These are phyloP conservation scores for Euphorbia pulcherrima DNA, from an alignment of 345 rosid genomes.

Conservation along the genomic window DNA sequence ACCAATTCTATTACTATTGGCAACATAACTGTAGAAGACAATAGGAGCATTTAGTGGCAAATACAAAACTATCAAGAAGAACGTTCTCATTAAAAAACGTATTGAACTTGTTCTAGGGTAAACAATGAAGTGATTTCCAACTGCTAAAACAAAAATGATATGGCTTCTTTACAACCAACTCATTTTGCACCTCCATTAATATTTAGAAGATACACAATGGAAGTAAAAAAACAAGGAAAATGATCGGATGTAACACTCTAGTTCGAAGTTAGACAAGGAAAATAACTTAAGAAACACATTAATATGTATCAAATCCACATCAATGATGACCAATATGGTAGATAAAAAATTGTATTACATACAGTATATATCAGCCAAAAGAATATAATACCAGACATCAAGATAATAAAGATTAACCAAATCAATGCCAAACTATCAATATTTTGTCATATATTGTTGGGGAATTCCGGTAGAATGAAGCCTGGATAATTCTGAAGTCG, in stretches of 20 bases:
- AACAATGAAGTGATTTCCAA: neutral
- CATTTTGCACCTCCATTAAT: neutral
- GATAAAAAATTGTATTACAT: neutral
- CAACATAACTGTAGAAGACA: neutral
- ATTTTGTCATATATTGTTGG: conserved; percentile 5
- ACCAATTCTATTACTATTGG: neutral
- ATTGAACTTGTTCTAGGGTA: neutral
- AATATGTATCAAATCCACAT: neutral
- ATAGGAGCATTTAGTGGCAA: neutral
- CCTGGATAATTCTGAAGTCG: too few relatives aligned
- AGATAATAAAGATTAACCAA: neutral
- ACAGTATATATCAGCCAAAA: neutral
- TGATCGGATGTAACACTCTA: neutral
- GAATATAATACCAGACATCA: neutral
- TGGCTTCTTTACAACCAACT: neutral
- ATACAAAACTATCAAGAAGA: neutral
- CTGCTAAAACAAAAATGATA: neutral
- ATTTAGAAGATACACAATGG: neutral
- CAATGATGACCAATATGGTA: neutral
- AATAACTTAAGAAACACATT: neutral
- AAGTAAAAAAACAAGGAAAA: neutral
- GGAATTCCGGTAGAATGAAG: too few relatives aligned
- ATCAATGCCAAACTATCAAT: neutral
- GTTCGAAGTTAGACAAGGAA: neutral
- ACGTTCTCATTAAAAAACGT: neutral